Evolutionary conservation across 176 grass and related monocot genomes (phyloP), one percentile per base, ranked within the genome.

Genomic region (Leersia perrieri): DNA sequence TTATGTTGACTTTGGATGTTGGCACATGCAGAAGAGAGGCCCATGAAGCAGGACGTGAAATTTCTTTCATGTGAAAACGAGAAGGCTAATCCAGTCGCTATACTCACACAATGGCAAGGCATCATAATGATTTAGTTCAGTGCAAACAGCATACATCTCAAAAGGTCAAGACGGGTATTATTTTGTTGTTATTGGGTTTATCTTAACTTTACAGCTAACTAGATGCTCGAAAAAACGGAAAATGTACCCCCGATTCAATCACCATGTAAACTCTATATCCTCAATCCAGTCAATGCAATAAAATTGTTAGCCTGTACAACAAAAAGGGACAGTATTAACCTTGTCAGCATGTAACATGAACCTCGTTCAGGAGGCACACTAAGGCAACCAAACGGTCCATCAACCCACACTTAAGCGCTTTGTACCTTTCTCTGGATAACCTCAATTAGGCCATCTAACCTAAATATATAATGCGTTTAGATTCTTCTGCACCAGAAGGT

Each of bases 261-360:
- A 85, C 14, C 65, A 80, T 84, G 31, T 70, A 68, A 80, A 70
- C 45, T 77, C 73, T 83, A 78, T 40, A 60, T 87, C 38, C 32
- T 74, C 80, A 86, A 85, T 78, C 33, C 44, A 5, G 28, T 80
- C 42, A 75, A 80, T 64, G 64, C 45, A 85, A 76, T 70, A 60
- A 79, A 64, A 44, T 58, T 80, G 57, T 84, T 60, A 33, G 85
- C 82, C 85, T 79, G 81, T 93, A 93, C 91, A 90, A 75, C 40
- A 62, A 75, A 41, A 77, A 82, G 85, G 82, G 45, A 83, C 85
- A 80, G 76, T 63, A 90, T 82, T 87, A 90, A 88, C 91, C 88
- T 90, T 90, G 85, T 80, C 71, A 70, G 73, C 60, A 79, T 77
- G 76, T 66, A 90, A 85, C 4, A 58, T 58, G 22, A 58, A 57